phyloP scores from a whole-genome alignment of 306 rosid genomes.

The Parietaria judaica region DNA sequence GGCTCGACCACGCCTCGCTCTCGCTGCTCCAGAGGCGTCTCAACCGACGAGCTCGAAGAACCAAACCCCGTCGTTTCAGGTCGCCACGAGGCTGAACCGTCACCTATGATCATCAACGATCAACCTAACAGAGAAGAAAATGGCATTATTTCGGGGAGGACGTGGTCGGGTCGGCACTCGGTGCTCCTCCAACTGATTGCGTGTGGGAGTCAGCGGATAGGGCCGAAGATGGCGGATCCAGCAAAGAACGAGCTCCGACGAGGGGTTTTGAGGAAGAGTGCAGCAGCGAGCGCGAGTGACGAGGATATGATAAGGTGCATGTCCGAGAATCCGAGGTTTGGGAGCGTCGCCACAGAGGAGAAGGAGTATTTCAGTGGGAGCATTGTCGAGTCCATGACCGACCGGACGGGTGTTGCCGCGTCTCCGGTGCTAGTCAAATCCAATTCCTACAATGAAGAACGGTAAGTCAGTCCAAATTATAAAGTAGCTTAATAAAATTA shows the following conservation, averaged over 20 bases:
- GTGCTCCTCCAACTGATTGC: conserved; percentile 69
- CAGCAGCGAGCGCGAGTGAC: conserved; percentile 18
- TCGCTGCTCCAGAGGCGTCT: conserved; percentile 77
- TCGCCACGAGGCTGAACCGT: too few species aligned
- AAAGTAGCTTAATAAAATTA: too few species aligned
- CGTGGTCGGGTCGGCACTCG: conserved; percentile 40
- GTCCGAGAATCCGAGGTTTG: conserved; percentile 75
- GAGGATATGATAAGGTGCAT: conserved; percentile 48
- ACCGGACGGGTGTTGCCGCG: conserved; percentile 14
- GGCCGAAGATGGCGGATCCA: conserved; percentile 12
- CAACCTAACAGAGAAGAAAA: neutral
- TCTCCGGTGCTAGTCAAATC: conserved; percentile 45
- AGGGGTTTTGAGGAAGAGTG: conserved; percentile 27
- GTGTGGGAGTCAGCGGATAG: conserved; percentile 58
- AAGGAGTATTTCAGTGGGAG: conserved; percentile 90
- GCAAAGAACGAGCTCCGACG: neutral
- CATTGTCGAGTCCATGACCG: conserved; percentile 53
- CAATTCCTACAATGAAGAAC: conserved; percentile 65
- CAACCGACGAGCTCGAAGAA: conserved; percentile 50
- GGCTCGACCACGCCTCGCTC: conserved; percentile 69
- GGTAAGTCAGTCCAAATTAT: conserved; percentile 23
- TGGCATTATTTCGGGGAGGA: neutral
- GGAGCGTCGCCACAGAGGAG: conserved; percentile 62
- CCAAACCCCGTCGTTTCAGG: conserved; percentile 3
- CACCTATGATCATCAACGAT: too few species aligned